Conservation (phyloP, 495 filamentous ascomycete genomes). For the Aspergillus steynii region DNA sequence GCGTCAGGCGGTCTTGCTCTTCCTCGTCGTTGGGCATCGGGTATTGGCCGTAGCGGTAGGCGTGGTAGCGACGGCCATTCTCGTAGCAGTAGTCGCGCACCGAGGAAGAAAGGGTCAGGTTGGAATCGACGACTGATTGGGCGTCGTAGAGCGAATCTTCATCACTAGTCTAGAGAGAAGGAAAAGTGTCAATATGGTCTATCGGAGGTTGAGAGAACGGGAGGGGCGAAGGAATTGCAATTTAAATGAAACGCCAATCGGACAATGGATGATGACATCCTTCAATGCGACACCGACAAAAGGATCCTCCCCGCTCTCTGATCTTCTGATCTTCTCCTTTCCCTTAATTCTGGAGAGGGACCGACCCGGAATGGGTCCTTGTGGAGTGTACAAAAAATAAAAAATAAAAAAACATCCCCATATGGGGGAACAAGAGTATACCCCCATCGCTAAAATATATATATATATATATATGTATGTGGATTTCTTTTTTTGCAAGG, state of each 20-base stretch:
- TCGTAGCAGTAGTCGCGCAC: conserved; percentile 53
- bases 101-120: conserved; percentile 49
- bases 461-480: not conserved
- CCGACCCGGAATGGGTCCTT: not conserved
- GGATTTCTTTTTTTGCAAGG: not conserved
- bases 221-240: not conserved
- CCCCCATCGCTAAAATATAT: not conserved
- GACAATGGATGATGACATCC: not conserved
- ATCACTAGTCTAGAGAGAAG: conserved; percentile 37
- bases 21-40: conserved; percentile 60
- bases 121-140: conserved; percentile 37
- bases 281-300: no score
- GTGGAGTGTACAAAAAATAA: not conserved
- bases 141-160: conserved; percentile 43
- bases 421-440: not conserved
- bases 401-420: not conserved
- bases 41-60: conserved; percentile 57
- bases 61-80: conserved; percentile 64
- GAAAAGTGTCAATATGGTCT: not conserved
- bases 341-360: not conserved
- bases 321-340: not conserved
- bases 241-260: not conserved
- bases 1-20: conserved; percentile 67
- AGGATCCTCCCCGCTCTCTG: not conserved
- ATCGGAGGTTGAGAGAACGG: not conserved